Conservation (phyloP, 2,329 filamentous ascomycete species). For the Fonsecaea pugnacius region DNA sequence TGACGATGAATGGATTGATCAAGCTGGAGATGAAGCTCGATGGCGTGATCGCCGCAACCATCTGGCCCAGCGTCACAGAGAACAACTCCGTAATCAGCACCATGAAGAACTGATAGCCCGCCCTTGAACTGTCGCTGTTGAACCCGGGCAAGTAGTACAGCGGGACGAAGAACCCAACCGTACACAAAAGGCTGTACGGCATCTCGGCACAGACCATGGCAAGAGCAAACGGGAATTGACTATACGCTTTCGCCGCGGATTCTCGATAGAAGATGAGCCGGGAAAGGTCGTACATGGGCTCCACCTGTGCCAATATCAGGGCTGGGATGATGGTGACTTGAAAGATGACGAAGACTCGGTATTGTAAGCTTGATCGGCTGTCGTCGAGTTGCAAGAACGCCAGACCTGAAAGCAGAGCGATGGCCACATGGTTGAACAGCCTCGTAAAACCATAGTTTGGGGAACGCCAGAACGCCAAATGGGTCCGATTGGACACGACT, state of each 20-base stretch:
- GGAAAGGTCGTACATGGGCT: slow-evolving; percentile 80
- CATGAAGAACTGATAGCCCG: slow-evolving; percentile 87
- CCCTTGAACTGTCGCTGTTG: slow-evolving; percentile 63
- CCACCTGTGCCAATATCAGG: slow-evolving; percentile 80
- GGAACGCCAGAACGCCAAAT: slow-evolving; percentile 80
- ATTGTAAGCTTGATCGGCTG: slow-evolving; percentile 76
- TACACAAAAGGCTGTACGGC: slow-evolving; percentile 80
- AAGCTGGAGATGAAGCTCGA: slow-evolving; percentile 77
- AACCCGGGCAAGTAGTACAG: slow-evolving; percentile 85
- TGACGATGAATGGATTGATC: slow-evolving; percentile 80
- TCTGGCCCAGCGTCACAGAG: slow-evolving; percentile 77
- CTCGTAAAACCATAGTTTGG: slow-evolving; percentile 89
- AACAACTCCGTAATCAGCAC: slow-evolving; percentile 83
- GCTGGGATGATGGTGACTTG: slow-evolving; percentile 81
- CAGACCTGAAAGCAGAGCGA: slow-evolving; percentile 77
- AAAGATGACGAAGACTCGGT: slow-evolving; percentile 88
- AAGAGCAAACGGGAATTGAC: slow-evolving; percentile 74
- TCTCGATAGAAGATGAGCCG: slow-evolving; percentile 85
- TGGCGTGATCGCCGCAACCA: slow-evolving; percentile 76
- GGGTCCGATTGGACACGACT: slow-evolving; percentile 72
- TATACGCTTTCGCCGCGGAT: slow-evolving; percentile 83
- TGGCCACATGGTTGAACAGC: slow-evolving; percentile 80
- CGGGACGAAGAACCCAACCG: slow-evolving; percentile 78
- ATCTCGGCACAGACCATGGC: slow-evolving; percentile 82
- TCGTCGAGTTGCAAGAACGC: slow-evolving; percentile 78